Evolutionary conservation across 1,284 basidiomycete genomes (phyloP).

Genomic region (Fomitopsis palustris): DNA sequence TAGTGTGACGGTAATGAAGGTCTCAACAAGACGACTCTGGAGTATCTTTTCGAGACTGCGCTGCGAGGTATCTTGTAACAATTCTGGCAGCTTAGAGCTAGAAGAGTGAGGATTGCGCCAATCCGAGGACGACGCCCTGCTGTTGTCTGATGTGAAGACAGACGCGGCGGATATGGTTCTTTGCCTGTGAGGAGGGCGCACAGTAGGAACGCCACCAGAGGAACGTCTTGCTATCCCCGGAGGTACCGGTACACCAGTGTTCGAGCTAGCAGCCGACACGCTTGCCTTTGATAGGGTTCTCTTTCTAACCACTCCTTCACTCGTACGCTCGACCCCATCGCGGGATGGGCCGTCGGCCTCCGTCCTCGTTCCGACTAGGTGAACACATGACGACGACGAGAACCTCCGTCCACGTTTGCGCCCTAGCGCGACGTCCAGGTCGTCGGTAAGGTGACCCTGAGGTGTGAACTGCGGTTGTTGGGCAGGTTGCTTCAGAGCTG

Average conservation of each 20-base stretch:
- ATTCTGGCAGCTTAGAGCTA: conserved; percentile 27
- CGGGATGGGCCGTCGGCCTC: conserved; percentile 36
- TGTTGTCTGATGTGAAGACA: conserved; percentile 29
- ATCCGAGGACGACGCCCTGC: conserved; percentile 4
- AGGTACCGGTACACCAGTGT: conserved; percentile 11
- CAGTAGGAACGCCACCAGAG: conserved; percentile 14
- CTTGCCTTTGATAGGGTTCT: conserved; percentile 23
- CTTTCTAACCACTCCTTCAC: conserved; percentile 13
- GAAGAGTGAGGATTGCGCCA: conserved; percentile 16
- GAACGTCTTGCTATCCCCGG: conserved; percentile 10
- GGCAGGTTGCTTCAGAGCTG: conserved; percentile 63
- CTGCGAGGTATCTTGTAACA: conserved; percentile 61
- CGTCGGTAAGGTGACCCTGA: conserved; percentile 58
- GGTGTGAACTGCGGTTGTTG: conserved; percentile 54
- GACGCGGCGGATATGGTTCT: conserved; percentile 53
- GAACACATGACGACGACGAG: conserved; percentile 55
- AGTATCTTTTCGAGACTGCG: conserved; percentile 64
- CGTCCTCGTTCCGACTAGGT: conserved; percentile 42
- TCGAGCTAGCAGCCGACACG: conserved; percentile 12
- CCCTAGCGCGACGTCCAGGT: conserved; percentile 60
- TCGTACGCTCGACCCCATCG: conserved; percentile 7
- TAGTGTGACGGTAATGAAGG: conserved; percentile 59
- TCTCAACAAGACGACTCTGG: conserved; percentile 73
- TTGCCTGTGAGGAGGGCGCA: conserved; percentile 34
- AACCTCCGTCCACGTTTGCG: conserved; percentile 57